Percentiles rank a stretch among this genome's conserved stretches.
Evolutionary conservation across 192 early-diverging fungal species (phyloP).

Genomic region (Ambispora gerdemannii): DNA sequence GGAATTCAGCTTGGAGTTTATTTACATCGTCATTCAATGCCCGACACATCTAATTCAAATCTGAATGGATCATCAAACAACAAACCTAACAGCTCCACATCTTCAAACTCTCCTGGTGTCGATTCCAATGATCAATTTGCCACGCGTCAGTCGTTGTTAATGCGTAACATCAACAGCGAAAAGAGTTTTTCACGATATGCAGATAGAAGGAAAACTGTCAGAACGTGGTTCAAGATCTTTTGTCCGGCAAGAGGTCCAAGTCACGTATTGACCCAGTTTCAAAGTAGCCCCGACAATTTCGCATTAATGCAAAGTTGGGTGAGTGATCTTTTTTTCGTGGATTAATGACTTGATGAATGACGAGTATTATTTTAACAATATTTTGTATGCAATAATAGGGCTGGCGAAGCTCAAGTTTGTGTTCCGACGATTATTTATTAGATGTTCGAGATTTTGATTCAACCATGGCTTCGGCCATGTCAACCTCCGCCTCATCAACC

Average conservation of each 20-base stretch:
- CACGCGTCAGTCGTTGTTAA: neutral
- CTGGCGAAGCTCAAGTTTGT: slow-evolving; percentile 31
- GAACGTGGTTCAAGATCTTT: slow-evolving; percentile 59
- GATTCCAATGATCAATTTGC: slow-evolving; percentile 10
- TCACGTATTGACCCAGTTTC: slow-evolving; percentile 50
- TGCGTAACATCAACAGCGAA: slow-evolving; percentile 3
- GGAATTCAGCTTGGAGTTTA: slow-evolving; percentile 50
- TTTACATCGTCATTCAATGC: slow-evolving; percentile 48
- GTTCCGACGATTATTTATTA: slow-evolving; percentile 29
- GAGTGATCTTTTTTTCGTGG: no score
- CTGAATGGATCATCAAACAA: slow-evolving; percentile 16
- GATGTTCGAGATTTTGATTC: slow-evolving; percentile 24
- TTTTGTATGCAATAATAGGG: no score
- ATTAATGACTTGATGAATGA: no score
- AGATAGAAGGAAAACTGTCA: slow-evolving; percentile 45
- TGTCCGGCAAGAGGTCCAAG: slow-evolving; percentile 44
- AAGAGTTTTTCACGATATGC: slow-evolving; percentile 42
- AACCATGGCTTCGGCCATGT: neutral
- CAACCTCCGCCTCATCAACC: slow-evolving; percentile 12
- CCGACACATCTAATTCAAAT: slow-evolving; percentile 3
- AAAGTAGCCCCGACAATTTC: slow-evolving; percentile 57
- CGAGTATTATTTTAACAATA: no score
- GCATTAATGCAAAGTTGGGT: slow-evolving; percentile 55
- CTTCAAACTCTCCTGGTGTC: slow-evolving; percentile 1
- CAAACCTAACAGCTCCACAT: neutral